phyloP scores from a whole-genome alignment of 352 stramenopile genomes.

The Pythium insidiosum region DNA sequence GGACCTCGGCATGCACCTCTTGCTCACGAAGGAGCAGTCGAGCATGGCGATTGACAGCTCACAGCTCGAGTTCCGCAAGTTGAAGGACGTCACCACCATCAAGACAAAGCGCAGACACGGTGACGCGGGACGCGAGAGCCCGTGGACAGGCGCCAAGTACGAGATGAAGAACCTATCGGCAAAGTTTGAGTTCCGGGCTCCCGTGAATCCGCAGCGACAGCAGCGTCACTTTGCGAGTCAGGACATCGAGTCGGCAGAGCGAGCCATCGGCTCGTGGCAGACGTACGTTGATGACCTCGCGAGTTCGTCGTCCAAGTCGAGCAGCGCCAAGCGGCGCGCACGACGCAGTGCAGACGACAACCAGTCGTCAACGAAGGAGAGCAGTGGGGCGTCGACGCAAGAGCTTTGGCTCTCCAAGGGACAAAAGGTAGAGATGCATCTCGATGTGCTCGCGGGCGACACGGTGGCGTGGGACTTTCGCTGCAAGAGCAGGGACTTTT shows the following conservation, averaged over 20 bases:
- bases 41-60: constrained; percentile 44
- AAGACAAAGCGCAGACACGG: constrained; percentile 21
- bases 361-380: no score
- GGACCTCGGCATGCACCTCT: constrained; percentile 59
- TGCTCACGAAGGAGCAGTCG: constrained; percentile 67
- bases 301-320: constrained; percentile 18
- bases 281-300: constrained; percentile 50
- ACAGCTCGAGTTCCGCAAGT: constrained; percentile 47
- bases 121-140: constrained; percentile 24
- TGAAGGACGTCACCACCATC: constrained; percentile 36
- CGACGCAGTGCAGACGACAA: no score
- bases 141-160: constrained; percentile 65
- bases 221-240: constrained; percentile 26
- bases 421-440: constrained; percentile 72
- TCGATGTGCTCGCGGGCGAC: constrained; percentile 62
- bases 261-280: constrained; percentile 39
- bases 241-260: constrained; percentile 12
- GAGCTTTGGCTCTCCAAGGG: constrained; percentile 42
- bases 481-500: constrained; percentile 50
- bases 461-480: constrained; percentile 53
- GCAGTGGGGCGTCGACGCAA: constrained; percentile 22
- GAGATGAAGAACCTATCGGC: constrained; percentile 66
- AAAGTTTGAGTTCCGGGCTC: constrained; percentile 41
- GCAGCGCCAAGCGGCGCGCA: constrained; percentile 1
- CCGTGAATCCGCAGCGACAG: constrained; percentile 41